A percentile compares a stretch with the other conserved stretches of the same genome.
These are phyloP conservation scores for Debaryomyces subglobosus DNA, from an alignment of 1,139 yeast genomes.

Conservation along the genomic window DNA sequence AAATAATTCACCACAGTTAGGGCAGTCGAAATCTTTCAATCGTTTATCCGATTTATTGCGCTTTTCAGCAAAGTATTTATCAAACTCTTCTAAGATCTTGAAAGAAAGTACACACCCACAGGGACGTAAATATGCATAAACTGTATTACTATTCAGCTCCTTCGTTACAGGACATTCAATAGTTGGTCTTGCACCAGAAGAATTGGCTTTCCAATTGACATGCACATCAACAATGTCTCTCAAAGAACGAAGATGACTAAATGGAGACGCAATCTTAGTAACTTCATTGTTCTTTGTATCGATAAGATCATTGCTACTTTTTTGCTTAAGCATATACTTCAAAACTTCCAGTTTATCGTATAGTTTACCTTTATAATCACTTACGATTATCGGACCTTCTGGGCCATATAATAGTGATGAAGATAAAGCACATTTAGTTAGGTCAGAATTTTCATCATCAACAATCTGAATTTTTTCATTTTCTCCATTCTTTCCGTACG, in stretches of 20 bases:
- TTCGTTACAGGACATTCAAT: constrained; percentile 57
- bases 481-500: constrained; percentile 11
- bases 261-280: constrained; percentile 15
- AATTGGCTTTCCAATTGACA: constrained; percentile 27
- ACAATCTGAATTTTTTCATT: constrained; percentile 33
- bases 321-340: constrained; percentile 53
- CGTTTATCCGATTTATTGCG: not conserved
- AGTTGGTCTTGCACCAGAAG: constrained; percentile 16
- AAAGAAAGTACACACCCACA: constrained; percentile 47
- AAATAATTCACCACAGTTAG: constrained; percentile 33
- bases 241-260: constrained; percentile 46
- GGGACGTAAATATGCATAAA: constrained; percentile 34
- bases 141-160: constrained; percentile 25
- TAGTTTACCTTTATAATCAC: constrained; percentile 73
- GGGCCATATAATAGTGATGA: constrained; percentile 27
- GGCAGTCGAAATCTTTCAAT: constrained; percentile 26
- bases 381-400: constrained; percentile 50
- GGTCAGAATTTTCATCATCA: constrained; percentile 18
- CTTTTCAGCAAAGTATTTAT: constrained; percentile 14
- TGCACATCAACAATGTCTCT: constrained; percentile 35
- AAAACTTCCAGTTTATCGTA: constrained; percentile 70
- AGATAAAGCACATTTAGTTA: constrained; percentile 31
- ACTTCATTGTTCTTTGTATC: constrained; percentile 25
- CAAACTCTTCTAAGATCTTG: constrained; percentile 24
- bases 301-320: constrained; percentile 20